A percentile compares a stretch with the other conserved stretches of the same genome.
Evolutionary conservation across 495 filamentous ascomycete species (phyloP).

Genomic region (Chaetomium tenue): DNA sequence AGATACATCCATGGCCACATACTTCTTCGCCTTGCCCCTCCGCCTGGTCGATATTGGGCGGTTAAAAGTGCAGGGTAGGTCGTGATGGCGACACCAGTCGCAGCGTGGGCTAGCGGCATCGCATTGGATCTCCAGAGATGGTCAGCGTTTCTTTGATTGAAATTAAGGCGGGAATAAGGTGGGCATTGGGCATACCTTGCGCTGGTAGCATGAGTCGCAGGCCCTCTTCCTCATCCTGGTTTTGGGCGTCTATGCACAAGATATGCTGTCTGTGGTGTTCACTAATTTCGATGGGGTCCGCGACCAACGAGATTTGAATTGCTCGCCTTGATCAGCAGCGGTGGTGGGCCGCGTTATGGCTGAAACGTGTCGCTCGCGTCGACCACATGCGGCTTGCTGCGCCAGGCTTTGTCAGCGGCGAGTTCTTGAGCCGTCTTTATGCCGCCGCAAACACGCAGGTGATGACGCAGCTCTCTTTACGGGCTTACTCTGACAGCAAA

Average conservation of each 20-base stretch:
- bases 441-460: neutral
- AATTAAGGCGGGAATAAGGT: neutral
- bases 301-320: neutral
- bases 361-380: conserved; percentile 1
- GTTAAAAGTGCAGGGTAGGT: conserved; percentile 50
- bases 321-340: neutral
- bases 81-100: conserved; percentile 56
- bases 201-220: conserved; percentile 52
- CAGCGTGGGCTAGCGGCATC: conserved; percentile 44
- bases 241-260: neutral
- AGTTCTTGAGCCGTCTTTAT: too few species aligned
- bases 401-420: conserved; percentile 11
- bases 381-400: neutral
- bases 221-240: conserved; percentile 36
- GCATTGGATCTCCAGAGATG: conserved; percentile 49
- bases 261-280: conserved; percentile 10
- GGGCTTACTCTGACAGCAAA: too few species aligned
- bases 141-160: neutral
- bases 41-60: conserved; percentile 32
- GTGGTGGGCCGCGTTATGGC: conserved; percentile 7
- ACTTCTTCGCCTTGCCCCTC: conserved; percentile 32
- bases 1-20: neutral
- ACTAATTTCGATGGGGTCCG: conserved; percentile 4
- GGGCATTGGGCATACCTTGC: conserved; percentile 41
- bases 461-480: neutral